Percentiles rank a stretch among this genome's conserved stretches.
Conservation (phyloP, 371 early-diverging fungal species). For the Saksenaea oblongispora region DNA sequence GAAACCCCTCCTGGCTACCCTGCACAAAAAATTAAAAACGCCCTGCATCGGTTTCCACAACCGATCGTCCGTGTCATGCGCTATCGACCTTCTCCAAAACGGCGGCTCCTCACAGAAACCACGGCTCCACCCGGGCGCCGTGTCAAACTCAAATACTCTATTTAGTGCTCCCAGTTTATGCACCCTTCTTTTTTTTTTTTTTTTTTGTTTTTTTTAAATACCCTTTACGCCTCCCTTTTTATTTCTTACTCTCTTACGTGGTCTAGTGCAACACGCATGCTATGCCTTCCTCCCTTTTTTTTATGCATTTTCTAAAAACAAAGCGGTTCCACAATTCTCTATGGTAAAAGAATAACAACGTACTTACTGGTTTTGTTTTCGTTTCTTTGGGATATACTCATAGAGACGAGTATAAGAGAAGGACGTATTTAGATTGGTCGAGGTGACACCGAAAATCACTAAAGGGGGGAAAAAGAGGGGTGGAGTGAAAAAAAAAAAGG, state of each 20-base stretch:
- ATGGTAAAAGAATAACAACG: too few species aligned
- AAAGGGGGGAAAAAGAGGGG: too few species aligned
- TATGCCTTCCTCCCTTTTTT: too few species aligned
- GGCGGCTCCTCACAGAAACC: neutral
- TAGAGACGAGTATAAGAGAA: too few species aligned
- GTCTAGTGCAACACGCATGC: neutral
- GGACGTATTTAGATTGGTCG: too few species aligned
- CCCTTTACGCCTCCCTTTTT: neutral
- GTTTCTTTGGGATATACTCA: too few species aligned
- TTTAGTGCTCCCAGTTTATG: neutral
- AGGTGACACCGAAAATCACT: too few species aligned
- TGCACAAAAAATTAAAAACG: neutral
- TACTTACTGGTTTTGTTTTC: too few species aligned
- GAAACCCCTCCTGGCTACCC: neutral
- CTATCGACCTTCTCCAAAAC: neutral
- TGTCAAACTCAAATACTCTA: neutral
- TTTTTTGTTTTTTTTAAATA: neutral
- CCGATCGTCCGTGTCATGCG: constrained; percentile 4
- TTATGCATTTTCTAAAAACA: too few species aligned
- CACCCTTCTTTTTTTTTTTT: neutral
- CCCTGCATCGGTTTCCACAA: neutral
- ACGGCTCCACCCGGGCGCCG: neutral
- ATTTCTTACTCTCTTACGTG: neutral
- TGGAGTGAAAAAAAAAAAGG: too few species aligned
- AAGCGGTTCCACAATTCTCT: too few species aligned